phyloP scores from a whole-genome alignment of 2,329 filamentous ascomycete species.

The Colletotrichum sp. region DNA sequence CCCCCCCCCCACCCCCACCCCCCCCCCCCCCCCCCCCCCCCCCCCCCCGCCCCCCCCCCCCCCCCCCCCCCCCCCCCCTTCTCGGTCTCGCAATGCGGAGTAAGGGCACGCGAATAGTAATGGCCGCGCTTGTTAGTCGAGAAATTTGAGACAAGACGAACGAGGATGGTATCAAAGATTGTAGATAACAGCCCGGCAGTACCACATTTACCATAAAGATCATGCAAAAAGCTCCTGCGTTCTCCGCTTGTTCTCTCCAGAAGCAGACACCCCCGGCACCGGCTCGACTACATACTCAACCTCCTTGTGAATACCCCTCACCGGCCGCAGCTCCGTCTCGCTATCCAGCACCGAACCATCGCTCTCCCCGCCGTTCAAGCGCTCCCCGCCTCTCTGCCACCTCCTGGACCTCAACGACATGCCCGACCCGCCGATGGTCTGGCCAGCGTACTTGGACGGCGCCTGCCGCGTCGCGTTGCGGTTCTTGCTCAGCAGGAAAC shows the following conservation, averaged over 20 bases:
- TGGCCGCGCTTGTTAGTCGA: no score
- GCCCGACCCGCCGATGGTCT: background rate
- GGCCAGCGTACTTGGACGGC: background rate
- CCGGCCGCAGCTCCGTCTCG: slow-evolving; percentile 2
- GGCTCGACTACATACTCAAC: background rate
- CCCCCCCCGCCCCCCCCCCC: no score
- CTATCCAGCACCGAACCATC: background rate
- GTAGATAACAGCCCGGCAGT: background rate
- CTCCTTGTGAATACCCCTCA: slow-evolving; percentile 1
- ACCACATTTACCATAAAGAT: background rate
- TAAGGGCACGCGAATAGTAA: no score
- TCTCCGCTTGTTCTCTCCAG: background rate
- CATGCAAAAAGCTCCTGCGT: background rate
- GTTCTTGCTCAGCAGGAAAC: slow-evolving; percentile 8
- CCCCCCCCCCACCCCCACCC: no score
- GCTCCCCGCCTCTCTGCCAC: background rate
- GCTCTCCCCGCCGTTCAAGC: background rate
- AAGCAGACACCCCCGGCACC: background rate
- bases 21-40: no score
- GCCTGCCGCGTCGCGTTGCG: background rate
- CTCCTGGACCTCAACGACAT: background rate
- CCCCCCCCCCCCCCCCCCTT: slow-evolving; percentile 31
- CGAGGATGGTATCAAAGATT: rapidly evolving
- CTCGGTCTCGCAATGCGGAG: no score
- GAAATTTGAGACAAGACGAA: background rate